Conservation (phyloP, 2,329 filamentous ascomycete genomes). For the Cladophialophora exuberans region DNA sequence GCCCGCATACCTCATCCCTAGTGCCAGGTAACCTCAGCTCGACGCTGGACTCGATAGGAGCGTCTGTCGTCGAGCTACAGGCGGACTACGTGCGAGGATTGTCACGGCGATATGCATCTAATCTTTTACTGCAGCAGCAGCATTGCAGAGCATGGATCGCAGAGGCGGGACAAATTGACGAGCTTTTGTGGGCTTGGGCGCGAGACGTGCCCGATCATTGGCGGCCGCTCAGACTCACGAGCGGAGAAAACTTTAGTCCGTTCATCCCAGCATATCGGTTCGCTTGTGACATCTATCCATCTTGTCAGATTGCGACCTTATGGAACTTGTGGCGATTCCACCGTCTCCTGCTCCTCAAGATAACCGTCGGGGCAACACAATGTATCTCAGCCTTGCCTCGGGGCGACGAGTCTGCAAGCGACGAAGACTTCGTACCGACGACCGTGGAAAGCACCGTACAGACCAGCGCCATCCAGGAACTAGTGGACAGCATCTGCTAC, state of each 20-base stretch:
- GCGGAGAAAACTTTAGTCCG: slow-evolving; percentile 24
- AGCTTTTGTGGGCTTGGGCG: slow-evolving; percentile 22
- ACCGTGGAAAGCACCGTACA: slow-evolving; percentile 6
- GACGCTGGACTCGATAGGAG: slow-evolving; percentile 26
- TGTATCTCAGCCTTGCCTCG: slow-evolving; percentile 5
- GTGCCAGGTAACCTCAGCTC: slow-evolving; percentile 16
- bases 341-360: slow-evolving; percentile 9
- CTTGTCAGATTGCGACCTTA: slow-evolving; percentile 31
- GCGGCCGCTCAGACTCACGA: slow-evolving; percentile 26
- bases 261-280: slow-evolving; percentile 33
- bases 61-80: slow-evolving; percentile 26
- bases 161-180: slow-evolving; percentile 20
- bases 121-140: slow-evolving; percentile 3
- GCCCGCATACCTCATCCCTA: slow-evolving; percentile 5
- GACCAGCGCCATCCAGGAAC: slow-evolving; percentile 22
- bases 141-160: slow-evolving; percentile 12
- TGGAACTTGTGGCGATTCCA: slow-evolving; percentile 20
- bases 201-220: slow-evolving; percentile 31
- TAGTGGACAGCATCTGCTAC: slow-evolving; percentile 29
- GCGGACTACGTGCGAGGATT: slow-evolving; percentile 17
- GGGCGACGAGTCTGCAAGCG: neutral
- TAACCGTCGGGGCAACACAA: slow-evolving; percentile 5
- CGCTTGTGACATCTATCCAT: slow-evolving; percentile 32
- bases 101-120: neutral
- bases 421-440: neutral